Evolutionary conservation across 129 eudicot genomes (phyloP), one percentile per base, ranked within the genome.

Genomic region (Flaveria ramosissima): DNA sequence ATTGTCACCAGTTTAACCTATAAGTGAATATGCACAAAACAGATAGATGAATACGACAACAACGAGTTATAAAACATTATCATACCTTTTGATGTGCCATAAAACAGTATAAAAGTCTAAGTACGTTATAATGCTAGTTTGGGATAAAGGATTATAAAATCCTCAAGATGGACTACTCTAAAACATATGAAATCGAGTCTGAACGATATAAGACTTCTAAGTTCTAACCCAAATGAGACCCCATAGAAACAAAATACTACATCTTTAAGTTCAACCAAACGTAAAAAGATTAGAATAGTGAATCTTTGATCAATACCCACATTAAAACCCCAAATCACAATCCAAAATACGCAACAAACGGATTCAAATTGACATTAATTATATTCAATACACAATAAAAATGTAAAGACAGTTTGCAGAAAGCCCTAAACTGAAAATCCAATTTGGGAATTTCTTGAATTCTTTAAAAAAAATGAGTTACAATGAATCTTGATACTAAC

Each of bases 221-320:
- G 23, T 15, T 15, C 24, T 36, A 64, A 17, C 53, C 52, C 42
- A 10, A 72, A 48, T 24, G 61, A 8, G 26, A 23, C 26, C 26
- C 26, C 26, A 23, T 23, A 23, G 26, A 23, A 23, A 23, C 26
- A 23, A 23, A 23, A 23, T 23, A 23, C 26, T 23, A 23, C 26
- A 23, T 23, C 26, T 23, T 23, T 23, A 23, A 23, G 26, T 23
- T 23, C 26, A 23, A 23, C 26, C 42, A 20, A 57, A 60, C 55
- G 41, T 59, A 59, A 73, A 16, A 55, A 55, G 7, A 73, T 39
- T 62, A 45, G 7, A 75, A 75, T 27, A 47, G 21, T 16, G 15
- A 64, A 77, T 66, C 56, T 66, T 52, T 66, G 21, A 67, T 77
- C 56, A 32, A 73, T 39, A 12, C 69, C 56, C 55, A 56, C 56